Conservation (phyloP, 805 yeast species). For the Groenewaldozyma salmanticensis region DNA sequence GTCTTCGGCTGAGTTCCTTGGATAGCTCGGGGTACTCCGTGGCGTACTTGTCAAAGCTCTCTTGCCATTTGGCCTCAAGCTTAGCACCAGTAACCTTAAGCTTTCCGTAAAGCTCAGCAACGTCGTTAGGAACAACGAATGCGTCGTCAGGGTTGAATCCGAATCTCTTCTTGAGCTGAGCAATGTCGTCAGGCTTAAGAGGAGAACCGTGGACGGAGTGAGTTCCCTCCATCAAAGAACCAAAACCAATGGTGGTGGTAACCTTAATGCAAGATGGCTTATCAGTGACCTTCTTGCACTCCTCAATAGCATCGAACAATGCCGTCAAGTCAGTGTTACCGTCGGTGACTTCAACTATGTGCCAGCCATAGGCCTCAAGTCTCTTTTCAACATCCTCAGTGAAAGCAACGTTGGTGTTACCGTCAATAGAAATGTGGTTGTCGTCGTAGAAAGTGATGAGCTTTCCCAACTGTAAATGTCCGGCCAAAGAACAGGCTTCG, state of each 20-base stretch:
- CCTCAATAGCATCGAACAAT: conserved; percentile 62
- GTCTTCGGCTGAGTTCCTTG: conserved; percentile 72
- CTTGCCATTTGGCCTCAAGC: conserved; percentile 69
- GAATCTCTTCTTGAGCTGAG: conserved; percentile 69
- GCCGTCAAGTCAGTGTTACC: conserved; percentile 74
- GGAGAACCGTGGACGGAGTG: conserved; percentile 96
- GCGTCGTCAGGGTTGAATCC: conserved; percentile 83
- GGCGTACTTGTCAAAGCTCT: conserved; percentile 49
- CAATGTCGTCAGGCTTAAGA: conserved; percentile 84
- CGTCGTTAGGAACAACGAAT: conserved; percentile 77
- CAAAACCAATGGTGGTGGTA: conserved; percentile 88
- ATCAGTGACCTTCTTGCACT: conserved; percentile 65
- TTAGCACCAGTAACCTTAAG: conserved; percentile 51
- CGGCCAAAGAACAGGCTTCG: conserved; percentile 92
- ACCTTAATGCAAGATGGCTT: conserved; percentile 89
- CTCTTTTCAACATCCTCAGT: conserved; percentile 84
- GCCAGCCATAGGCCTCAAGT: conserved; percentile 93
- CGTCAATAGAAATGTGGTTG: conserved; percentile 95
- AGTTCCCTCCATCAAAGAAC: conserved; percentile 77
- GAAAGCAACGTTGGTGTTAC: conserved; percentile 80
- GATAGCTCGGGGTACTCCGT: conserved; percentile 67
- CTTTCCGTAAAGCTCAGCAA: conserved; percentile 55
- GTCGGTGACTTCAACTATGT: conserved; percentile 62
- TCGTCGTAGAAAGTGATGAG: conserved; percentile 94
- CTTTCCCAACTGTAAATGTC: conserved; percentile 88